Evolutionary conservation across 805 yeast species (phyloP).

Genomic region (Ogataea polymorpha): DNA sequence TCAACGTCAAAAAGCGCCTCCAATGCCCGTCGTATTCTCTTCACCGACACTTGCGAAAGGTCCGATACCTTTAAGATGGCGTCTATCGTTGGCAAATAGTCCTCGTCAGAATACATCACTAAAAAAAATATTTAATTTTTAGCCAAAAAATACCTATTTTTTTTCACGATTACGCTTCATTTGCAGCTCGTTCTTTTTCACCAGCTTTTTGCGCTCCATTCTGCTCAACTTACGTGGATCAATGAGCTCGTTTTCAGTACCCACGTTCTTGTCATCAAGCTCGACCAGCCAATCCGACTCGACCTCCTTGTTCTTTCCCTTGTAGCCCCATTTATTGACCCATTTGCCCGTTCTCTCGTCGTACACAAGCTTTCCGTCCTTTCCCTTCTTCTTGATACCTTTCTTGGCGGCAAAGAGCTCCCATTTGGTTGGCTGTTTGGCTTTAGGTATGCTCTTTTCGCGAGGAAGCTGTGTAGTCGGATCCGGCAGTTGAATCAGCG

Average conservation of each 20-base stretch:
- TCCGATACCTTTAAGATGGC: conserved; percentile 72
- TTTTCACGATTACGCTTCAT: conserved; percentile 67
- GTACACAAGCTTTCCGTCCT: conserved; percentile 81
- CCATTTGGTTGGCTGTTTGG: conserved; percentile 93
- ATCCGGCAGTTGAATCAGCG: conserved; percentile 80
- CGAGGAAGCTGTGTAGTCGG: conserved; percentile 83
- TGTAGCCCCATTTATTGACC: conserved; percentile 99
- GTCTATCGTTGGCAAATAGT: conserved; percentile 62
- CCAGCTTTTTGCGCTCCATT: conserved; percentile 76
- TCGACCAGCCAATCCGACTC: conserved; percentile 97
- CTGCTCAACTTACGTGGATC: conserved; percentile 86
- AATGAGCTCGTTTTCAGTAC: conserved; percentile 58
- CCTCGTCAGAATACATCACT: conserved; percentile 14
- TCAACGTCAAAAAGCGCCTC: conserved; percentile 64
- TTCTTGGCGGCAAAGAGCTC: conserved; percentile 93
- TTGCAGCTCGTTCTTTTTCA: conserved; percentile 81
- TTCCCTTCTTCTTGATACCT: conserved; percentile 89
- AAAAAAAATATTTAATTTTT: conserved; percentile 1
- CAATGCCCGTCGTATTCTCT: conserved; percentile 66
- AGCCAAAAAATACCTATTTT: not conserved
- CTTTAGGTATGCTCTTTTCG: conserved; percentile 93
- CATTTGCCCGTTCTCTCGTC: conserved; percentile 91
- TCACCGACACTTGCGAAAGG: conserved; percentile 65
- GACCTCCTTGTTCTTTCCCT: conserved; percentile 82
- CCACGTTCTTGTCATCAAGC: conserved; percentile 65